Evolutionary conservation across 805 yeast species (phyloP), one percentile per base, ranked within the genome.

Genomic region (Kodamaea lidongshanica): DNA sequence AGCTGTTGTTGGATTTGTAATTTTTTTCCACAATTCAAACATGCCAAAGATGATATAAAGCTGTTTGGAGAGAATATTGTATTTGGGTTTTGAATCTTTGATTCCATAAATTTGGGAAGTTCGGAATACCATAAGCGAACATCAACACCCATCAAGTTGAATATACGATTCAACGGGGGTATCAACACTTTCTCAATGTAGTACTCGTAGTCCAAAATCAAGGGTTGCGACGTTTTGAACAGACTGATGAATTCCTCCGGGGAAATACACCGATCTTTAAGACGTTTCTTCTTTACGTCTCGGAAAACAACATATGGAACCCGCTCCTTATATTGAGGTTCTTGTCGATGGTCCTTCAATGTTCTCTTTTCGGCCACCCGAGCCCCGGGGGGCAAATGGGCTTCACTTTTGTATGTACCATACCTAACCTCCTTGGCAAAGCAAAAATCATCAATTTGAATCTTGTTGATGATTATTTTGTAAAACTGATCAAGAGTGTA

Each of bases 371-470:
- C 67, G n/a, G 92, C 80, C 2, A 92, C 68, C 9, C 77, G 66
- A 0, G 98, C 97, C 0, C 97, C 97, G 0, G 97, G 92, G 1
- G 98, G 98, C 2, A 86, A 70, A 30, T 75, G 68, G 9, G 65
- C 61, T 18, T 74, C 81, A 39, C 73, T 77, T 48, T 82, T 82
- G 51, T 92, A 92, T 0, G 79, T 67, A 0, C 97, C 97, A 26
- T 86, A 59, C 33, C 80, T 69, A 3, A 92, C 96, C 44, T 83
- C 95, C 47, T 83, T 84, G 2, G 95, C 88, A 61, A 92, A 92
- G 46, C 95, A 80, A 48, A 87, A 86, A 50, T 92, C 96, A 38
- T 78, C 79, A 9, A 86, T 59, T 1, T 80, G 68, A 1, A 85
- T 73, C 15, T 71, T 68, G 28, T 79, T 82, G n/a, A 51, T 48